A percentile compares a stretch with the other conserved stretches of the same genome.
phyloP scores from a whole-genome alignment of 495 filamentous ascomycete genomes.

The Daldinia childiae region DNA sequence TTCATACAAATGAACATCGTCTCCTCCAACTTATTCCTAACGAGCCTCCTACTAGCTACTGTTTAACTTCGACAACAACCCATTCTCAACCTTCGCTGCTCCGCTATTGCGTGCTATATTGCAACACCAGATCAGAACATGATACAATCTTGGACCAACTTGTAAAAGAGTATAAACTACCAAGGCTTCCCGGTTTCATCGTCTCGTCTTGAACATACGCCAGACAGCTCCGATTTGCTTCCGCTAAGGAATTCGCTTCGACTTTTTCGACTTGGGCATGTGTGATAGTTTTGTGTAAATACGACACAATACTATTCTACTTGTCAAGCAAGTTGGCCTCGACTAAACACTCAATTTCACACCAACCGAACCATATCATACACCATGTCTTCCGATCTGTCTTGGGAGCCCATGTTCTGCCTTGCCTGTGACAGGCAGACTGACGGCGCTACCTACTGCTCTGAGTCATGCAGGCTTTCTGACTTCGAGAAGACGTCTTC shows the following conservation, averaged over 20 bases:
- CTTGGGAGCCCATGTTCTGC: conserved; percentile 92
- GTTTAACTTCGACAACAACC: conserved; percentile 33
- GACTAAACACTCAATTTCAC: conserved; percentile 13
- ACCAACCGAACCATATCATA: conserved; percentile 21
- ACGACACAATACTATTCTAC: conserved; percentile 5
- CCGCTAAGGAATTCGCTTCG: conserved; percentile 17
- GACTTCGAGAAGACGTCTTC: conserved; percentile 79
- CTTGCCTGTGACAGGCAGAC: conserved; percentile 93
- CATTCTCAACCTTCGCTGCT: conserved; percentile 26
- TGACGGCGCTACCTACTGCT: conserved; percentile 84
- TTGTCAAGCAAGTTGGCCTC: conserved; percentile 19
- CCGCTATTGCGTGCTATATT: conserved; percentile 44
- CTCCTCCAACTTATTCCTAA: conserved; percentile 44
- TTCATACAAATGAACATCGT: conserved; percentile 51
- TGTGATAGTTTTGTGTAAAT: conserved; percentile 31
- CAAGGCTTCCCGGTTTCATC: conserved; percentile 21
- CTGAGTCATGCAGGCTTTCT: conserved; percentile 87
- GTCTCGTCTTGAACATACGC: conserved; percentile 23
- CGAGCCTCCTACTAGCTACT: conserved; percentile 38
- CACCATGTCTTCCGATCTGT: conserved; percentile 71
- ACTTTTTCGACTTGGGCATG: conserved; percentile 12
- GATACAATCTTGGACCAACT: conserved; percentile 40
- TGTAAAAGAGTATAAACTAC: conserved; percentile 30
- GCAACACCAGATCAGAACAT: conserved; percentile 38
- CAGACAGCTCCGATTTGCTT: conserved; percentile 25